Evolutionary conservation across 202 grass and related monocot species (phyloP).

Genomic region (Musa balbisiana): DNA sequence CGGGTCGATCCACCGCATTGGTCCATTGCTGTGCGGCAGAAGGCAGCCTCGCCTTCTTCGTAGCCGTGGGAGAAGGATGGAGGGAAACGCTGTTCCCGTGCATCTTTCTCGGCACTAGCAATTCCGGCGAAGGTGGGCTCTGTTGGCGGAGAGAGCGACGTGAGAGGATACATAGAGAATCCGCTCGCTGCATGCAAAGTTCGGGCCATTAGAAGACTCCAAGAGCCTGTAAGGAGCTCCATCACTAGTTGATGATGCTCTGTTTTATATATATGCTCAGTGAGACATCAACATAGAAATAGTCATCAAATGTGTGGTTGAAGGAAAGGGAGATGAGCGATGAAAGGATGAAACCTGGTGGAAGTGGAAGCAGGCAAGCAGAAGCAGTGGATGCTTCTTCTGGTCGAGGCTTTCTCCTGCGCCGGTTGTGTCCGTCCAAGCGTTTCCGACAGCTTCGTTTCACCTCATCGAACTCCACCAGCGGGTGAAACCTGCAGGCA

Average conservation of each 20-base stretch:
- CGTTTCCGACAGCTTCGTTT: conserved; percentile 20
- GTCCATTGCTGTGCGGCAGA: not conserved
- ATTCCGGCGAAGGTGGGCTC: not conserved
- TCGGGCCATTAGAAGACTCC: too few relatives aligned
- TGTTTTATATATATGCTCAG: too few relatives aligned
- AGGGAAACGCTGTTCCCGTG: not conserved
- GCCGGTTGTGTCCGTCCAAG: conserved; percentile 11
- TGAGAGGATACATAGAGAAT: not conserved
- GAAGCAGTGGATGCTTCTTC: not conserved
- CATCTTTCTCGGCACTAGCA: not conserved
- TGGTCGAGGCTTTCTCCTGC: conserved; percentile 4
- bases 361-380: not conserved
- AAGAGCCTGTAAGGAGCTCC: too few relatives aligned
- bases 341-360: not conserved
- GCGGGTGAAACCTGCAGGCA: not conserved
- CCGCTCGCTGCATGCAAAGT: not conserved
- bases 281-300: too few relatives aligned
- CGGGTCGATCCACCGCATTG: not conserved
- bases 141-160: not conserved
- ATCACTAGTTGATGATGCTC: too few relatives aligned
- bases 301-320: too few relatives aligned
- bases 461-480: conserved; percentile 19
- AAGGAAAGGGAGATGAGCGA: too few relatives aligned
- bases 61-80: not conserved
- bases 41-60: conserved; percentile 1